Base-by-base conservation (phyloP, 75 land plant species). In the Picea sitchensis region DNA sequence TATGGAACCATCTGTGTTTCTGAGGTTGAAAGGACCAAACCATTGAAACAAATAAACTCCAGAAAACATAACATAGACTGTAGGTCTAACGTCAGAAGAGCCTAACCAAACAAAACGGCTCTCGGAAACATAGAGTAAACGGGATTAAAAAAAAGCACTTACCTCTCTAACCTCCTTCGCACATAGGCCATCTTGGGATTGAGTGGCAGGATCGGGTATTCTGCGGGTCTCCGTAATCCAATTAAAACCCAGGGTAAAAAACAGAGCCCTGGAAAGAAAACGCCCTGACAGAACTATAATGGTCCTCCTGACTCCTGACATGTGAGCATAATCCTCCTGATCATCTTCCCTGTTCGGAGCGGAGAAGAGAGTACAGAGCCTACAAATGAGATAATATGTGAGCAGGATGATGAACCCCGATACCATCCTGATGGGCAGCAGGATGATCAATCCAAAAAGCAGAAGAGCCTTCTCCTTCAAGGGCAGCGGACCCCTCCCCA, bases 181-280 rank as follows among this genome's bases (percentile, higher is more conserved):
- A 26, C 15, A 57, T 0, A 30, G 11, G 34, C 59, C 76, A 14
- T 58, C 26, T 54, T 26, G 59, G 36, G 76, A 58, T 14, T 56
- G 36, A 62, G 7, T 20, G 5, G 20, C 64, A 21, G 64, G 21
- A 31, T 58, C 59, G 2, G 76, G 76, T 14, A 30, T 57, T 31
- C 15, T 26, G 34, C 23, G 21, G 36, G 4, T 58, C 34, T 84
- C 88, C 20, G 41, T 82, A 74, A 95, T 96, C 93, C 91, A 87
- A 79, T 95, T 92, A 79, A 96, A 96, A 59, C 99, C 99, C 21
- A 96, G 32, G 1, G 76, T 68, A 75, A 96, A 95, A 44, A 96
- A 82, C 86, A 96, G 74, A 4, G 81, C 83, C 78, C 99, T 88
- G 54, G 99, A 85, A 23, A 90, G 80, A 36, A 96, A 88, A 65